Evolutionary conservation across 306 rosid species (phyloP).

Genomic region (Malus sieversii): DNA sequence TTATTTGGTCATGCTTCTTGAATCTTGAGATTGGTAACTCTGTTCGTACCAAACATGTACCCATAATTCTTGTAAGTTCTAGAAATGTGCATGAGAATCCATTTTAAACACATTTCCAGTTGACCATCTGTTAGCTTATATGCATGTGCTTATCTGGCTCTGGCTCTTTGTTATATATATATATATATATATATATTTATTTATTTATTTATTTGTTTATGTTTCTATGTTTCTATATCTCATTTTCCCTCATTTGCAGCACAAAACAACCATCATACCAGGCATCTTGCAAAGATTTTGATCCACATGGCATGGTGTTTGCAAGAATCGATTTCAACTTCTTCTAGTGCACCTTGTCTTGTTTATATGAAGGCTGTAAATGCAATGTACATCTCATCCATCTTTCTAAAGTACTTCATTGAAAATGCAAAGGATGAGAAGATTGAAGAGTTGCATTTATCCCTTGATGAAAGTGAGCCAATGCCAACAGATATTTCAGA

Average conservation of each 20-base stretch:
- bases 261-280: constrained; percentile 62
- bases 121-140: not conserved
- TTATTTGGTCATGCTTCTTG: not conserved
- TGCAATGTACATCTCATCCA: constrained; percentile 73
- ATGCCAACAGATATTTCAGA: constrained; percentile 37
- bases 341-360: constrained; percentile 49
- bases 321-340: constrained; percentile 64
- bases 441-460: constrained; percentile 49
- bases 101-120: not conserved
- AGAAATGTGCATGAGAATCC: constrained; percentile 5
- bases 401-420: constrained; percentile 75
- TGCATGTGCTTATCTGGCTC: not conserved
- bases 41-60: not conserved
- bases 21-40: not conserved
- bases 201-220: not conserved
- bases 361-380: constrained; percentile 73
- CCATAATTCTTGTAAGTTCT: not conserved
- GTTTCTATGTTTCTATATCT: not conserved
- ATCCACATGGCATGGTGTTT: constrained; percentile 76
- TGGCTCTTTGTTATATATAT: not conserved
- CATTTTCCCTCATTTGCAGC: constrained; percentile 38
- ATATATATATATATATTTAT: not conserved
- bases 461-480: constrained; percentile 57
- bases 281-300: constrained; percentile 90
- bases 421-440: constrained; percentile 49